These are phyloP conservation scores for Globisporangium nagaii DNA, from an alignment of 352 stramenopile species.

Conservation along the genomic window DNA sequence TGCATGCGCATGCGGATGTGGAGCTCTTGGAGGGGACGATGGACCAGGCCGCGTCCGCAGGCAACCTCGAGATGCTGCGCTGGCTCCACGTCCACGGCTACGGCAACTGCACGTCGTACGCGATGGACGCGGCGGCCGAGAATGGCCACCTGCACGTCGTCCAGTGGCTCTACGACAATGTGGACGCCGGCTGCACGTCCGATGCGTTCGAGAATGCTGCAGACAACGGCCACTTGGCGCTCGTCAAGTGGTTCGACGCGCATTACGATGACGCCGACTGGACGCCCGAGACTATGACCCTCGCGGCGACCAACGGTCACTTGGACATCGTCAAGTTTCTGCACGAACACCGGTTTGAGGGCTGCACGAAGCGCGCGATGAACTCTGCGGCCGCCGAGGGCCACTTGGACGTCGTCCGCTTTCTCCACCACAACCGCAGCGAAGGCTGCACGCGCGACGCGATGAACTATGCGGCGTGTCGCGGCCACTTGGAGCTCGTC, in stretches of 20 bases:
- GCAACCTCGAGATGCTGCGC: conserved; percentile 19
- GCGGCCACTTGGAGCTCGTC: conserved; percentile 7
- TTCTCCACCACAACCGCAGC: conserved; percentile 2
- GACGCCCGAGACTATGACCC: conserved; percentile 7
- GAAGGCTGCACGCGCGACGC: conserved; percentile 12
- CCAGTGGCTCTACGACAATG: conserved; percentile 15
- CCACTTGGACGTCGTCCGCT: conserved; percentile 10
- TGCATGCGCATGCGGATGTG: not conserved
- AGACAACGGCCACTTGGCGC: conserved; percentile 5
- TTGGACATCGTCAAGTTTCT: conserved; percentile 15
- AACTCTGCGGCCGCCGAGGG: conserved; percentile 6
- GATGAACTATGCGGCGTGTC: conserved; percentile 10
- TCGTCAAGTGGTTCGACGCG: conserved; percentile 13
- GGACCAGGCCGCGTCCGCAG: conserved; percentile 11
- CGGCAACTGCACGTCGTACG: conserved; percentile 5
- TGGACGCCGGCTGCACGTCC: conserved; percentile 5
- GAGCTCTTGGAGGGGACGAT: conserved; percentile 6
- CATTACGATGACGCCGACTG: conserved; percentile 8
- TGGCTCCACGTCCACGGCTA: conserved; percentile 18
- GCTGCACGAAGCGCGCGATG: conserved; percentile 10
- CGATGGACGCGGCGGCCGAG: conserved; percentile 17
- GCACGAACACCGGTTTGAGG: conserved; percentile 5
- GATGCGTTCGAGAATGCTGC: conserved; percentile 19
- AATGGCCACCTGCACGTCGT: conserved; percentile 19
- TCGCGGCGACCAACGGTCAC: conserved; percentile 9